Conservation (phyloP, 352 stramenopile genomes). For the Pythium myriotylum region DNA sequence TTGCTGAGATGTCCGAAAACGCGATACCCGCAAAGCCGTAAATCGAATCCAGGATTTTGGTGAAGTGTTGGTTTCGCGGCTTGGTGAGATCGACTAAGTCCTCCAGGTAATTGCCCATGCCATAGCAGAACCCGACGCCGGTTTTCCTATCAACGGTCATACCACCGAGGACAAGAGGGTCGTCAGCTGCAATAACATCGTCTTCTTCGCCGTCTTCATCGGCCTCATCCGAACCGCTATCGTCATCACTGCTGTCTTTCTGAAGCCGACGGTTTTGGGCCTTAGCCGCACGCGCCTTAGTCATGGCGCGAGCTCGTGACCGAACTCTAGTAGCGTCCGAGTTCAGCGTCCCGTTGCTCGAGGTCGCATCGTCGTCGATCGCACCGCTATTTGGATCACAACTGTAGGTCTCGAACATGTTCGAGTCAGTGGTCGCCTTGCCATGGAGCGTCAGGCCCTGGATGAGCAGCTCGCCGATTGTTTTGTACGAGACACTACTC, state of each 20-base stretch:
- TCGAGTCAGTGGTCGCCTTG: conserved; percentile 15
- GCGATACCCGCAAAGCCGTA: conserved; percentile 2
- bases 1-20: neutral
- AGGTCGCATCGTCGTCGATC: too few species aligned
- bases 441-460: conserved; percentile 14
- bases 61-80: neutral
- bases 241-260: too few species aligned
- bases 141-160: conserved; percentile 4
- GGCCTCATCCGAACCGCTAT: too few species aligned
- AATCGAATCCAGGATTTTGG: conserved; percentile 2
- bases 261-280: too few species aligned
- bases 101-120: conserved; percentile 2
- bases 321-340: too few species aligned
- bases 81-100: conserved; percentile 4
- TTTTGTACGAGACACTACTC: conserved; percentile 4
- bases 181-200: conserved; percentile 10
- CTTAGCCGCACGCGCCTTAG: too few species aligned
- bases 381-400: too few species aligned
- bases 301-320: too few species aligned
- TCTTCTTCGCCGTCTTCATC: neutral
- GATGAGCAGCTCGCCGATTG: conserved; percentile 10
- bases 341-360: too few species aligned
- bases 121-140: conserved; percentile 4
- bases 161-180: neutral
- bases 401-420: conserved; percentile 31